Conservation (phyloP, 1,284 basidiomycete species). For the Abortiporus biennis region DNA sequence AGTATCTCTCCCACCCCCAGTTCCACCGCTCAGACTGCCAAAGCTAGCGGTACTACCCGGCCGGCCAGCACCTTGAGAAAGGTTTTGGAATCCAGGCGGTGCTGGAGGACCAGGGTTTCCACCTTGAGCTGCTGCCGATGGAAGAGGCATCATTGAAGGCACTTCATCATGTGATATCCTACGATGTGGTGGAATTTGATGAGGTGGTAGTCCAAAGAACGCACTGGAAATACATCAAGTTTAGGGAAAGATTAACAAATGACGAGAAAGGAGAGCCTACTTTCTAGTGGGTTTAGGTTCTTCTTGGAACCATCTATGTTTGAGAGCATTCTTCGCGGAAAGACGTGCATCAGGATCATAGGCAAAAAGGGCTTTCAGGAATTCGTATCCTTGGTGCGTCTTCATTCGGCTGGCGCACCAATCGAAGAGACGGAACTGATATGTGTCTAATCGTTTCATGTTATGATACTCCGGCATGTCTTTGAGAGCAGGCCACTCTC, state of each 20-base stretch:
- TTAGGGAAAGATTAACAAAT: background rate
- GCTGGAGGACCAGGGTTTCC: constrained; percentile 10
- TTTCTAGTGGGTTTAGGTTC: constrained; percentile 71
- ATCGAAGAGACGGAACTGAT: constrained; percentile 57
- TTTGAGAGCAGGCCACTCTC: constrained; percentile 86
- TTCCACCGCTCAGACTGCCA: constrained; percentile 39
- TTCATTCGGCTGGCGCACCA: constrained; percentile 77
- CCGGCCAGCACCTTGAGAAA: constrained; percentile 32
- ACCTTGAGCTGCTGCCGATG: constrained; percentile 23
- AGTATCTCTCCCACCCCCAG: constrained; percentile 6
- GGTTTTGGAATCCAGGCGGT: constrained; percentile 11
- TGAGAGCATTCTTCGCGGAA: constrained; percentile 76
- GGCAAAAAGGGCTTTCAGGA: constrained; percentile 79
- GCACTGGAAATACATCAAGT: constrained; percentile 35
- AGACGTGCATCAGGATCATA: constrained; percentile 90
- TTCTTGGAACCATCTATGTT: constrained; percentile 79
- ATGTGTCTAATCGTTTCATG: constrained; percentile 75
- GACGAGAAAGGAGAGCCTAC: constrained; percentile 33
- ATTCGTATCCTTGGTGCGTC: constrained; percentile 66
- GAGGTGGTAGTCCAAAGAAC: constrained; percentile 46
- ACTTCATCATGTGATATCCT: constrained; percentile 76
- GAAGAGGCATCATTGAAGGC: constrained; percentile 67
- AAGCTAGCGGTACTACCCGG: constrained; percentile 36
- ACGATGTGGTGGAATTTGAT: constrained; percentile 65
- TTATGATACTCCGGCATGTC: constrained; percentile 86